These are phyloP conservation scores for Macrotyloma uniflorum DNA, from an alignment of 306 rosid species.

Conservation along the genomic window DNA sequence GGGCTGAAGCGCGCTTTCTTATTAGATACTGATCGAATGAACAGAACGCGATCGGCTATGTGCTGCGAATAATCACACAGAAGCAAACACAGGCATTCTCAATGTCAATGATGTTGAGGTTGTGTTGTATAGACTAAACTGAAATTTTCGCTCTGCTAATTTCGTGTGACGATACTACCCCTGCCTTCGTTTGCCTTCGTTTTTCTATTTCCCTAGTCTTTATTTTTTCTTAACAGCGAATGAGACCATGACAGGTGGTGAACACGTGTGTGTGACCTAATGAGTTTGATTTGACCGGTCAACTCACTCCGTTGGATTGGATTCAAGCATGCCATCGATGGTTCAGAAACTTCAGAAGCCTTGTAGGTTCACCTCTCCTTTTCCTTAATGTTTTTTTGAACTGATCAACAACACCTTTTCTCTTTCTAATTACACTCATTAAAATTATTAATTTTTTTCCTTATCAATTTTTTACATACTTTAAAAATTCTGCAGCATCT, in stretches of 20 bases:
- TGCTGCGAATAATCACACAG: slow-evolving; percentile 18
- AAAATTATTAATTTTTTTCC: neutral
- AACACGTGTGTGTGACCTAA: slow-evolving; percentile 13
- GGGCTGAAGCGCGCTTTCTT: slow-evolving; percentile 24
- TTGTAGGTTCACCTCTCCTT: neutral
- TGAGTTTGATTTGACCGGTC: slow-evolving; percentile 25
- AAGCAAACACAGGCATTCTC: neutral
- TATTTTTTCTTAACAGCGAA: neutral
- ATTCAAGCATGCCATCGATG: too few relatives aligned
- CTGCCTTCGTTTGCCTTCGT: slow-evolving; percentile 20
- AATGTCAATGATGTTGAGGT: neutral
- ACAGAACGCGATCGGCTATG: slow-evolving; percentile 22
- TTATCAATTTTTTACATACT: neutral
- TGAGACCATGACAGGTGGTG: neutral
- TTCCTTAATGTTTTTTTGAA: neutral
- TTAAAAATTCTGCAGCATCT: neutral
- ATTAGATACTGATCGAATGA: slow-evolving; percentile 41
- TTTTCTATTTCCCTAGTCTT: neutral
- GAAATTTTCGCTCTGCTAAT: neutral
- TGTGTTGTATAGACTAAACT: neutral
- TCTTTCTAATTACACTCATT: neutral
- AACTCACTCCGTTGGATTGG: slow-evolving; percentile 5
- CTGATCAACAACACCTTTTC: neutral
- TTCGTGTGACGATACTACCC: slow-evolving; percentile 45
- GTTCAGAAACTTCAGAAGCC: slow-evolving; percentile 5